These are phyloP conservation scores for Kazachstania kunashirensis DNA, from an alignment of 805 yeast species.

Conservation along the genomic window DNA sequence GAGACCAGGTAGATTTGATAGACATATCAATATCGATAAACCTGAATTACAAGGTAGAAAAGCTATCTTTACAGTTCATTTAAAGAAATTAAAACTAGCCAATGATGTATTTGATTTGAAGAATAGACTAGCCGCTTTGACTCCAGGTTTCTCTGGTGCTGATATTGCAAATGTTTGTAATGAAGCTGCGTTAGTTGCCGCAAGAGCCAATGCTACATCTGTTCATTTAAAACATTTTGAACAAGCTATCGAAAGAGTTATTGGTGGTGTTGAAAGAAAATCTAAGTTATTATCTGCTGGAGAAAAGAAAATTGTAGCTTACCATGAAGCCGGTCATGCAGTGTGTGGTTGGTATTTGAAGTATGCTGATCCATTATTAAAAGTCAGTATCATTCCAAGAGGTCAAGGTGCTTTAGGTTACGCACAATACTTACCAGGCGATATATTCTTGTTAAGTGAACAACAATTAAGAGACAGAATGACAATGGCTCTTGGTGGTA, in stretches of 20 bases:
- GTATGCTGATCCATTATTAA: constrained; percentile 85
- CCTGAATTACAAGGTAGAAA: constrained; percentile 95
- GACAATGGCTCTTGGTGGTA: constrained; percentile 96
- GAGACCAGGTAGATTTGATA: constrained; percentile 96
- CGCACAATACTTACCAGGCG: constrained; percentile 95
- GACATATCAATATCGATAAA: constrained; percentile 83
- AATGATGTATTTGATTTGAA: constrained; percentile 49
- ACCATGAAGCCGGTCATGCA: constrained; percentile 99
- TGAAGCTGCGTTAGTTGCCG: constrained; percentile 96
- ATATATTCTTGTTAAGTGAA: constrained; percentile 66
- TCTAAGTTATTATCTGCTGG: constrained; percentile 72
- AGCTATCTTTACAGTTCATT: constrained; percentile 82
- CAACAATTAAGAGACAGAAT: constrained; percentile 79
- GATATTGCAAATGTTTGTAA: constrained; percentile 95
- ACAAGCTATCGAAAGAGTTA: constrained; percentile 92
- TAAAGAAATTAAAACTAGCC: constrained; percentile 56
- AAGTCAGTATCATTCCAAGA: constrained; percentile 93
- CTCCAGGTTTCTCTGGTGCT: constrained; percentile 98
- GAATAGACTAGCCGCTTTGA: constrained; percentile 86
- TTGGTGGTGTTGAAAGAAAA: constrained; percentile 92
- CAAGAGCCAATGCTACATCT: constrained; percentile 61
- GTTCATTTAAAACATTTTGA: constrained; percentile 81
- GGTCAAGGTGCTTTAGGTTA: constrained; percentile 97
- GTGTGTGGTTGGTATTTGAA: constrained; percentile 94
- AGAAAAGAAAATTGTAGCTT: constrained; percentile 86